Percentiles rank a stretch among this genome's conserved stretches.
phyloP scores from a whole-genome alignment of 139 green algal genomes.

The Eudorina sp. region DNA sequence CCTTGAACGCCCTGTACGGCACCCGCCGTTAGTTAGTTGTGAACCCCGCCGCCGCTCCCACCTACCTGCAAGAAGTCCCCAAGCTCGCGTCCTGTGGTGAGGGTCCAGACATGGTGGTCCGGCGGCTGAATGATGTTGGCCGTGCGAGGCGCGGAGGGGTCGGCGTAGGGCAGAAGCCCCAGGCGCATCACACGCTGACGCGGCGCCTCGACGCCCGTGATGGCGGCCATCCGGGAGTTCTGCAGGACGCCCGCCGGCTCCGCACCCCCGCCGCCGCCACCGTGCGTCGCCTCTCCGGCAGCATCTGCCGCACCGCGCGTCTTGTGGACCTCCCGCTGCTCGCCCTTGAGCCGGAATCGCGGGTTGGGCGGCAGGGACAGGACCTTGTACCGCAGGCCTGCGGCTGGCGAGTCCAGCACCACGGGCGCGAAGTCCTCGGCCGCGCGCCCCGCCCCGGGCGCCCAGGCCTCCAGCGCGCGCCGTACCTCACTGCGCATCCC shows the following conservation, averaged over 20 bases:
- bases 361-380: slow-evolving; percentile 47
- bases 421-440: background rate
- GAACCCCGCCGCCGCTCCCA: too few species aligned
- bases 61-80: slow-evolving; percentile 36
- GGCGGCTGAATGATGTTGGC: slow-evolving; percentile 41
- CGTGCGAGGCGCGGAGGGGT: slow-evolving; percentile 22
- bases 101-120: slow-evolving; percentile 34
- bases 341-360: background rate
- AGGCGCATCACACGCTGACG: slow-evolving; percentile 14
- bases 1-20: too few species aligned
- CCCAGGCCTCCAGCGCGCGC: slow-evolving; percentile 30
- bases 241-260: too few species aligned
- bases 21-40: too few species aligned
- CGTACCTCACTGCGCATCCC: slow-evolving; percentile 34
- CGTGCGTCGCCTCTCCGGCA: background rate
- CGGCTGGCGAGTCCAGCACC: slow-evolving; percentile 31
- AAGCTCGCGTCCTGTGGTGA: background rate
- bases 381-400: slow-evolving; percentile 52
- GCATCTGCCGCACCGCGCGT: background rate
- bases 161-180: slow-evolving; percentile 35
- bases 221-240: background rate
- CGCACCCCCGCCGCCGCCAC: background rate
- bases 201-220: slow-evolving; percentile 2
- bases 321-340: background rate
- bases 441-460: background rate